phyloP scores from a whole-genome alignment of 2,329 filamentous ascomycete genomes.

The Ophiostoma quercus region DNA sequence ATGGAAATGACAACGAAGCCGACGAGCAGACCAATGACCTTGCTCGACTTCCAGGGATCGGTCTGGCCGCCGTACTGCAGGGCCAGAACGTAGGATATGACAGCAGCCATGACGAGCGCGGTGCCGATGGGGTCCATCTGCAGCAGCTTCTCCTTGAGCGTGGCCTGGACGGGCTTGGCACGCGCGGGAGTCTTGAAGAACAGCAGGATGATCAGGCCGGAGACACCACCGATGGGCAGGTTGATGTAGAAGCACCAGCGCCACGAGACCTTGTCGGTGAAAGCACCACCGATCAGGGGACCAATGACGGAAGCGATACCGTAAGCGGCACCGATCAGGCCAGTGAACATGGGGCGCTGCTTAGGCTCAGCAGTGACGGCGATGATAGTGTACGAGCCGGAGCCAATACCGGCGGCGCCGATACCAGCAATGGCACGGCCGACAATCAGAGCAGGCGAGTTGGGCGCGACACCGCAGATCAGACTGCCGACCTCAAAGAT shows the following conservation, averaged over 20 bases:
- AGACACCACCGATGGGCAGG: conserved; percentile 33
- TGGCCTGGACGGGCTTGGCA: conserved; percentile 32
- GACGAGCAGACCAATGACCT: conserved; percentile 37
- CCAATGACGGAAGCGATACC: conserved; percentile 33
- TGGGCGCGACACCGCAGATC: conserved; percentile 47
- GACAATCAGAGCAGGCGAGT: conserved; percentile 46
- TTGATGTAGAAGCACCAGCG: conserved; percentile 35
- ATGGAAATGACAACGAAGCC: conserved; percentile 29
- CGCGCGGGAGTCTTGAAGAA: conserved; percentile 37
- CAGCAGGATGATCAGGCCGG: conserved; percentile 30
- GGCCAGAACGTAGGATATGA: conserved; percentile 40
- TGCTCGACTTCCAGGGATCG: conserved; percentile 35
- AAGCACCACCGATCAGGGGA: conserved; percentile 31
- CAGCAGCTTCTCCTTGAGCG: conserved; percentile 37
- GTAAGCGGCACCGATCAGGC: conserved; percentile 26
- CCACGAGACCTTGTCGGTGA: conserved; percentile 30
- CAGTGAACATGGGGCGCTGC: conserved; percentile 32
- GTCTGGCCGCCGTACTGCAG: conserved; percentile 42
- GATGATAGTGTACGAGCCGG: conserved; percentile 41
- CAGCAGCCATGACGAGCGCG: conserved; percentile 37
- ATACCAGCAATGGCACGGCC: conserved; percentile 48
- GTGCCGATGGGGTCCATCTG: conserved; percentile 42
- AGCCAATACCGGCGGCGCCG: conserved; percentile 40
- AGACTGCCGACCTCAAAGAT: conserved; percentile 52
- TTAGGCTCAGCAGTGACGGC: conserved; percentile 31